Percentiles rank a stretch among this genome's conserved stretches.
phyloP scores from a whole-genome alignment of 257 asterid genomes.

The Striga asiatica region DNA sequence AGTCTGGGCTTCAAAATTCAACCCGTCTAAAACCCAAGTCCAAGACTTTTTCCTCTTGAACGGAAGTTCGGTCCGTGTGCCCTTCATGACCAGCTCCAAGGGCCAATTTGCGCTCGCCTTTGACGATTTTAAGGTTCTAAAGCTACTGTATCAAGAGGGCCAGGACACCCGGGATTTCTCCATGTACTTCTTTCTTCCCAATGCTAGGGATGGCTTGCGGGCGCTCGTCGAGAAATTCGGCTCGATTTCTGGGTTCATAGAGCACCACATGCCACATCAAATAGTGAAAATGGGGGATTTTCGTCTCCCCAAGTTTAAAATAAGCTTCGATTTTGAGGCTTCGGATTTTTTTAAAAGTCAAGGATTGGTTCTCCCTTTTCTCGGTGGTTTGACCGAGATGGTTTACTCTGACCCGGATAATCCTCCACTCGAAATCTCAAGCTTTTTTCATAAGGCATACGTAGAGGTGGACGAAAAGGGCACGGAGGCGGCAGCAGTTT shows the following conservation, averaged over 20 bases:
- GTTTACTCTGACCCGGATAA: too few relatives aligned
- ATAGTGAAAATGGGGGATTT: slow-evolving; percentile 19
- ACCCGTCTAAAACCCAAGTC: slow-evolving; percentile 26
- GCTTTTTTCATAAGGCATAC: too few relatives aligned
- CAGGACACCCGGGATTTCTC: slow-evolving; percentile 34
- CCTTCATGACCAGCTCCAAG: slow-evolving; percentile 41
- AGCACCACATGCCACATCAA: slow-evolving; percentile 29
- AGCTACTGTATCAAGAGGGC: slow-evolving; percentile 27
- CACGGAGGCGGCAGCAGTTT: too few relatives aligned
- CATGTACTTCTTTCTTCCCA: slow-evolving; percentile 34
- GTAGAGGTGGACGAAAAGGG: too few relatives aligned
- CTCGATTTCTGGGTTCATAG: slow-evolving; percentile 23
- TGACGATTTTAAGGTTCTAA: slow-evolving; percentile 36
- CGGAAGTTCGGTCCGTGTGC: slow-evolving; percentile 30
- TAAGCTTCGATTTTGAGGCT: too few relatives aligned
- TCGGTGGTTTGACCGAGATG: too few relatives aligned
- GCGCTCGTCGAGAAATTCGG: slow-evolving; percentile 21
- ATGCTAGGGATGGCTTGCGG: slow-evolving; percentile 27
- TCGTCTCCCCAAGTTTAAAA: slow-evolving; percentile 14
- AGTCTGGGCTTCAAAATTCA: slow-evolving; percentile 35
- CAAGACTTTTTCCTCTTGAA: slow-evolving; percentile 28
- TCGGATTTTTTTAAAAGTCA: too few relatives aligned
- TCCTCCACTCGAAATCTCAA: too few relatives aligned
- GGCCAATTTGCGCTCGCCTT: slow-evolving; percentile 25
- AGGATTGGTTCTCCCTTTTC: too few relatives aligned